Base-by-base conservation (phyloP, 2,329 filamentous ascomycete species). In the Daldinia sp. region DNA sequence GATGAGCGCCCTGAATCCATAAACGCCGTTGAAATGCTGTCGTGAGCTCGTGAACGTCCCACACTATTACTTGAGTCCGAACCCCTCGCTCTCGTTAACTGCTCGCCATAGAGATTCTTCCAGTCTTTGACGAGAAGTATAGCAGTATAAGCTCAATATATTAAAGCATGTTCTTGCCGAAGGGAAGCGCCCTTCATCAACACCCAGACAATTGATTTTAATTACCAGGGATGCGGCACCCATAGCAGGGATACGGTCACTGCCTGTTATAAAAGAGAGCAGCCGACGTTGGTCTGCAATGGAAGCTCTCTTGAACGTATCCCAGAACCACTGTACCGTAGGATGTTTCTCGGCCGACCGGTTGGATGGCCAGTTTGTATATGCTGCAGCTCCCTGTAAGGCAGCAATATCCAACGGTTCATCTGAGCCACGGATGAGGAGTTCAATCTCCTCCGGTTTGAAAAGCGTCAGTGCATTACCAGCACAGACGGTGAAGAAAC, bases 161-260 rank as follows among this genome's bases (percentile, higher is more conserved):
- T 97, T 97, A 81, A 98, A 98, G 79, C 94, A 98, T 6, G 94
- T 98, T 75, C 94, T 87, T 18, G 94, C 94, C 20, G 93, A 92
- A 0, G 94, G 94, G 77, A 92, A 97, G 69, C 94, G 86, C 41
- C 88, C 85, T 66, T 85, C 84, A 74, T 97, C 92, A 46, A 92
- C 88, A 0, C 93, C 93, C 0, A 94, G 84, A 76, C 92, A 94
- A 13, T 88, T 86, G 59, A 97, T 83, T 71, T 91, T 90, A 70
- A 98, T 92, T 6, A 90, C 86, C 59, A 97, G 83, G 71, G 91
- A 93, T 6, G 93, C 90, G 3, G 93, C 77, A 0, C 94, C 94
- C 82, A 93, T 94, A 4, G 94, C 94, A 0, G 94, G 94, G 62
- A 97, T 94, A 23, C 94, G 89, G 78, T 97, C 94, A 73, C 92